These are phyloP conservation scores for Parasitella parasitica DNA, from an alignment of 371 early-diverging fungal species.

Conservation along the genomic window DNA sequence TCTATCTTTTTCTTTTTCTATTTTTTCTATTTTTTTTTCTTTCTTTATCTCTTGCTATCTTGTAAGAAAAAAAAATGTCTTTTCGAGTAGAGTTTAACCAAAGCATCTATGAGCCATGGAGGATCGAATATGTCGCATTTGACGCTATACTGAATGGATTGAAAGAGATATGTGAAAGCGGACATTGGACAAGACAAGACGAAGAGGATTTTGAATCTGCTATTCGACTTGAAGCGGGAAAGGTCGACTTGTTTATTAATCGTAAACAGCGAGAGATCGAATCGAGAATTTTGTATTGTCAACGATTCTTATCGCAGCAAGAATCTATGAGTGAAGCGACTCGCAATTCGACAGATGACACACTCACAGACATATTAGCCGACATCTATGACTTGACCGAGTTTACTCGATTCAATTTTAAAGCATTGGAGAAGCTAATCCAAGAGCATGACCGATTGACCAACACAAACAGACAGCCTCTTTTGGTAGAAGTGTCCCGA, in stretches of 20 bases:
- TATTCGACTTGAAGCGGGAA: slow-evolving; percentile 85
- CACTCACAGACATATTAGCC: slow-evolving; percentile 72
- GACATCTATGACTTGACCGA: slow-evolving; percentile 89
- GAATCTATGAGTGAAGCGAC: neutral
- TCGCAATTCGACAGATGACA: slow-evolving; percentile 33
- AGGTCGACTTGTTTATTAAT: slow-evolving; percentile 59
- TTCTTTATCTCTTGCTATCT: neutral
- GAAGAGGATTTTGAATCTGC: slow-evolving; percentile 85
- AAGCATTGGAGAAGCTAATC: slow-evolving; percentile 91
- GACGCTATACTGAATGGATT: slow-evolving; percentile 76
- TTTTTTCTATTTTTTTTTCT: neutral
- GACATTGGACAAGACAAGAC: slow-evolving; percentile 63
- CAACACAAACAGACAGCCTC: slow-evolving; percentile 3
- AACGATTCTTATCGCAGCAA: slow-evolving; percentile 31
- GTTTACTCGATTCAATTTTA: slow-evolving; percentile 92
- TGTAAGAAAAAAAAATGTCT: slow-evolving; percentile 63
- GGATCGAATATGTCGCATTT: slow-evolving; percentile 84
- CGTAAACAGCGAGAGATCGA: slow-evolving; percentile 85
- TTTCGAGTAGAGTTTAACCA: slow-evolving; percentile 76
- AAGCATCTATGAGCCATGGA: slow-evolving; percentile 76
- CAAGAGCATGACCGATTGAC: slow-evolving; percentile 75
- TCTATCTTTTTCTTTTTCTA: neutral
- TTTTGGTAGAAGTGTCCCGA: slow-evolving; percentile 29
- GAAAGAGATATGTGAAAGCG: slow-evolving; percentile 46
- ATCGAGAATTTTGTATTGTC: slow-evolving; percentile 77